These are phyloP conservation scores for Pseudogymnoascus sp. DNA, from an alignment of 2,329 filamentous ascomycete genomes.

Conservation along the genomic window DNA sequence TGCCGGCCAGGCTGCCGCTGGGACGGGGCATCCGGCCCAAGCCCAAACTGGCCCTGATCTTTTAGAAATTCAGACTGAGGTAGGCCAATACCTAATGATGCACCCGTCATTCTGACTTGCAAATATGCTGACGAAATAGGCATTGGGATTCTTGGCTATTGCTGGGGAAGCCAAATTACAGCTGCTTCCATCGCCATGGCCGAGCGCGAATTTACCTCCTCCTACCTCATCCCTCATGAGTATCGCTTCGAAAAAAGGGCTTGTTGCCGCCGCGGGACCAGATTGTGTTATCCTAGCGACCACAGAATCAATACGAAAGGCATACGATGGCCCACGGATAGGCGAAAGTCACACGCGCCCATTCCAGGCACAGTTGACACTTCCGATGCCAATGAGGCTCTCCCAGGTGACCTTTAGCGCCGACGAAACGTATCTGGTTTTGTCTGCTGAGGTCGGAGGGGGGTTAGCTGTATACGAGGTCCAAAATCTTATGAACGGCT, in stretches of 20 bases:
- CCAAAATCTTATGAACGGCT: slow-evolving; percentile 57
- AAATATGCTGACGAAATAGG: slow-evolving; percentile 10
- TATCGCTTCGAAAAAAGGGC: slow-evolving; percentile 69
- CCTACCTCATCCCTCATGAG: slow-evolving; percentile 76
- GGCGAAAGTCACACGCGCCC: slow-evolving; percentile 58
- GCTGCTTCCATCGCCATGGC: slow-evolving; percentile 71
- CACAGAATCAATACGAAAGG: slow-evolving; percentile 70
- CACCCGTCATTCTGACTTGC: slow-evolving; percentile 4
- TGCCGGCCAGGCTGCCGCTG: slow-evolving; percentile 36
- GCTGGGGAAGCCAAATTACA: slow-evolving; percentile 76
- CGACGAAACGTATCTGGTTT: slow-evolving; percentile 77
- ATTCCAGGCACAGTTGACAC: slow-evolving; percentile 66
- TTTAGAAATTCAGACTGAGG: slow-evolving; percentile 75
- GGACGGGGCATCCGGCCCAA: slow-evolving; percentile 27
- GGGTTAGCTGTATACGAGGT: slow-evolving; percentile 80
- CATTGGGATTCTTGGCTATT: slow-evolving; percentile 70
- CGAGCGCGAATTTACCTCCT: slow-evolving; percentile 54
- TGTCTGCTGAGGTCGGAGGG: slow-evolving; percentile 74
- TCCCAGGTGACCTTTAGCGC: slow-evolving; percentile 87
- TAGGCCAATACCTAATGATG: slow-evolving; percentile 33
- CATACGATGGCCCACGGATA: slow-evolving; percentile 55
- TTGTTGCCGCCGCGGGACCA: slow-evolving; percentile 82
- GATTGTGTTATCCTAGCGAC: slow-evolving; percentile 68
- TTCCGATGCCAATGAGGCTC: slow-evolving; percentile 66
- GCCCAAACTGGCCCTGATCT: slow-evolving; percentile 58